Evolutionary conservation across 2,329 filamentous ascomycete species (phyloP), one percentile per base, ranked within the genome.

Genomic region (Xylariaceae sp.): DNA sequence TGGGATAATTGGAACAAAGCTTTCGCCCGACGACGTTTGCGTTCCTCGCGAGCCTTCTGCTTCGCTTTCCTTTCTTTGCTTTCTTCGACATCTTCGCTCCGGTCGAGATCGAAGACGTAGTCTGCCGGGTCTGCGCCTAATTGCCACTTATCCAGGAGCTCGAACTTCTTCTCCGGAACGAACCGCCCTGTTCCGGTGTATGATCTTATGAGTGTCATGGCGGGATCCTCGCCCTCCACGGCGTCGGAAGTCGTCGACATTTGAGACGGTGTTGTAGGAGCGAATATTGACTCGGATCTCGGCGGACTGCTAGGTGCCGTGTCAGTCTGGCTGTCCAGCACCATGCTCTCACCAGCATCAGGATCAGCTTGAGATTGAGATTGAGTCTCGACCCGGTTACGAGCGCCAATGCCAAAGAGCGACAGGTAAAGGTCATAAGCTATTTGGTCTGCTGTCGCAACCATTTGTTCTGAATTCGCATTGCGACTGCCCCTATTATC

Each of bases 371-470:
- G 57, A 10, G 30, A 49, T 18, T 58, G 58, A 47, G 48, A 11
- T 44, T 61, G 57, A 10, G 30, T 51, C 18, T 51, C 50, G 44
- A 57, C 59, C 6, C 59, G 45, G 37, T 53, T 63, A 34, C 59
- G 63, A 55, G 64, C 63, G 39, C 66, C 62, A 23, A 72, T 53
- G 8, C 69, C 67, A 56, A 64, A 57, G 3, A 63, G 51, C 17
- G 71, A 71, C n/a, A 72, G 49, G 47, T 68, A 69, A 39, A 70
- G 55, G 57, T 72, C 69, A 56, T 67, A 71, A 13, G 67, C 63
- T 39, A 72, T 67, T 34, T 67, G 59, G 39, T 67, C 63, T 23
- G 67, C 54, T 15, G 67, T 54, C 11, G 57, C 53, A 15, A 49
- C 54, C 18, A 56, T 53, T 17, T 57, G 47, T 15, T 58, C 55